These are phyloP conservation scores for Tritrichomonas foetus DNA, from an alignment of 208 protist genomes.

Conservation along the genomic window DNA sequence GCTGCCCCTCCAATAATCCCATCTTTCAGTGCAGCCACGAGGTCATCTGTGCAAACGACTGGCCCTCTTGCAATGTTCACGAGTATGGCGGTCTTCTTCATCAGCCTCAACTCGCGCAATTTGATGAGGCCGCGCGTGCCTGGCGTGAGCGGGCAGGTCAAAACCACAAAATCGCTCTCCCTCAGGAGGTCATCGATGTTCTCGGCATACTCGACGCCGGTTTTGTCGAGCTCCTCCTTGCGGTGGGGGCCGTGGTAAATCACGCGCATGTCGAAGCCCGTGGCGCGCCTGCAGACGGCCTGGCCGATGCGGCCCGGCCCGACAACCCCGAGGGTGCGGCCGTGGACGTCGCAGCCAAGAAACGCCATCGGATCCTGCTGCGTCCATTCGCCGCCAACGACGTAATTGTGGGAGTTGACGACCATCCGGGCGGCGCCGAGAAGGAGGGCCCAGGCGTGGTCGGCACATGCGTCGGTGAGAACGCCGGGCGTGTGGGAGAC, in stretches of 20 bases:
- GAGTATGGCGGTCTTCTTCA: slow-evolving; percentile 50
- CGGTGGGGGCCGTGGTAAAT: slow-evolving; percentile 13
- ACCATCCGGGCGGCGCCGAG: slow-evolving; percentile 24
- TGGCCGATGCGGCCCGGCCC: slow-evolving; percentile 51
- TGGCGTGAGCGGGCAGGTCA: slow-evolving; percentile 42
- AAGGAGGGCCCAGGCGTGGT: slow-evolving; percentile 42
- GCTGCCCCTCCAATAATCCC: slow-evolving; percentile 44
- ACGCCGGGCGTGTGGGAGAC: slow-evolving; percentile 46
- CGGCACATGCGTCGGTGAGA: slow-evolving; percentile 50
- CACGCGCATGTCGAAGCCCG: slow-evolving; percentile 21
- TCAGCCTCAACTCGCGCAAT: slow-evolving; percentile 28
- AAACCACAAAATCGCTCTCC: slow-evolving; percentile 50
- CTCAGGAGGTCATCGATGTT: slow-evolving; percentile 43
- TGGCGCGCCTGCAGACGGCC: neutral
- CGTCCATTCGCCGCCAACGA: neutral
- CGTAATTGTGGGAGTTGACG: neutral
- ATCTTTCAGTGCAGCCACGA: slow-evolving; percentile 42
- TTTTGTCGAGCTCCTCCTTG: neutral
- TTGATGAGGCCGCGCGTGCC: slow-evolving; percentile 46
- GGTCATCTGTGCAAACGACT: slow-evolving; percentile 43
- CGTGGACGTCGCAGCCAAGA: slow-evolving; percentile 12
- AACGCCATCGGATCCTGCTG: neutral
- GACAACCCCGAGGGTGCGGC: slow-evolving; percentile 48
- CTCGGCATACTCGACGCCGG: neutral
- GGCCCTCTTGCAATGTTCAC: slow-evolving; percentile 51